Conservation (phyloP, 805 yeast species). For the Blastobotrys attinorum region DNA sequence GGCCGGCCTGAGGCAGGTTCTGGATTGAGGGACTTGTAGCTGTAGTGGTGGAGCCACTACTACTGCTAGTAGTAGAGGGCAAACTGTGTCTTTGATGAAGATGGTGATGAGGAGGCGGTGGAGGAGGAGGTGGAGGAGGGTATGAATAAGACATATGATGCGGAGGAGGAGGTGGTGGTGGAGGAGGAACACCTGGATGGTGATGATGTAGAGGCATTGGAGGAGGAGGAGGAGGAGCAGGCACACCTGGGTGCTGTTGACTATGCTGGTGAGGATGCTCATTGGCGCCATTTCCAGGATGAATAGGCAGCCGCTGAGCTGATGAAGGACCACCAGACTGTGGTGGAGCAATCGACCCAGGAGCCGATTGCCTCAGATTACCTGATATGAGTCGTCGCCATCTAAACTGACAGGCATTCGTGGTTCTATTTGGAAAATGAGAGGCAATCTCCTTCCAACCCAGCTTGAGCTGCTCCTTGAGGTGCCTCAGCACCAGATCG, state of each 20-base stretch:
- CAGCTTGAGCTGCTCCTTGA: constrained; percentile 73
- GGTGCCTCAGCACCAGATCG: constrained; percentile 59
- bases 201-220: no score
- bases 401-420: constrained; percentile 83
- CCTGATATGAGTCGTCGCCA: constrained; percentile 65
- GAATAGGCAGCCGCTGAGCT: constrained; percentile 5
- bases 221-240: background rate
- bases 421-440: constrained; percentile 72
- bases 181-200: background rate
- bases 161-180: background rate
- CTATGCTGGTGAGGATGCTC: no score
- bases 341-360: background rate
- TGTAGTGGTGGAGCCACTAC: no score
- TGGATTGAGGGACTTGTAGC: no score
- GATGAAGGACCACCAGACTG: constrained; percentile 4
- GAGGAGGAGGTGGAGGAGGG: background rate
- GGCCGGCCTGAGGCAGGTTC: background rate
- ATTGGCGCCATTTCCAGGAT: no score
- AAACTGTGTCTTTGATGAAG: no score
- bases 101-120: no score
- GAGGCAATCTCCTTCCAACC: constrained; percentile 88
- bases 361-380: constrained; percentile 25
- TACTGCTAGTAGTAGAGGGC: no score
- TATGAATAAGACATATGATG: background rate
- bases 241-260: background rate